Percentiles rank a stretch among this genome's conserved stretches.
phyloP scores from a whole-genome alignment of 2,329 filamentous ascomycete genomes.

The Epichloe scottii region DNA sequence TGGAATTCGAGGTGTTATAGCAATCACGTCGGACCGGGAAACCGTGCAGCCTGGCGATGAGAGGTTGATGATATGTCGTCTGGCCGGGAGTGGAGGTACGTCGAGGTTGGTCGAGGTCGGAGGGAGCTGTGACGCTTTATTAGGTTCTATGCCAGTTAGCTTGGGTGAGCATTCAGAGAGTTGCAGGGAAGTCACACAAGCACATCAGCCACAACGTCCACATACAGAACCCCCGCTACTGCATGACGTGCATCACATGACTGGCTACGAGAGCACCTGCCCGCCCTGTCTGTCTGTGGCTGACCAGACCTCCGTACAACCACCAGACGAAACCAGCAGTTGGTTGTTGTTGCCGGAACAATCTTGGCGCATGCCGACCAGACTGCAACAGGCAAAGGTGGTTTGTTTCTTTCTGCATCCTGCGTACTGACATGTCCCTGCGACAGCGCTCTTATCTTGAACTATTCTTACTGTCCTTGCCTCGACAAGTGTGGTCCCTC shows the following conservation, averaged over 20 bases:
- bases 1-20: background rate
- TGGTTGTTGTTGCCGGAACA: background rate
- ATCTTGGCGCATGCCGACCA: background rate
- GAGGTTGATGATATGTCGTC: constrained; percentile 3
- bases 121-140: constrained; percentile 19
- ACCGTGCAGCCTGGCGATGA: background rate
- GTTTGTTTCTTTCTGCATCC: background rate
- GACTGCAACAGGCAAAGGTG: background rate
- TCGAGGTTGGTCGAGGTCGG: constrained; percentile 3
- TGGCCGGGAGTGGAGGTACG: constrained; percentile 8
- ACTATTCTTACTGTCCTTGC: background rate
- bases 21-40: background rate
- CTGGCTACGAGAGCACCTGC: background rate
- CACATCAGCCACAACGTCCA: background rate
- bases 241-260: constrained; percentile 1
- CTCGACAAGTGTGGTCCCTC: too few species aligned
- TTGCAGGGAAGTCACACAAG: background rate
- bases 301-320: too few species aligned
- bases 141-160: background rate
- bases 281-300: too few species aligned
- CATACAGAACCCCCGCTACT: background rate
- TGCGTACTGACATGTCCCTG: background rate
- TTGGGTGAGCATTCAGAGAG: too few species aligned
- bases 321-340: too few species aligned
- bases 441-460: too few species aligned